Base-by-base conservation (phyloP, 2,329 filamentous ascomycete genomes). In the Talaromyces sp. region DNA sequence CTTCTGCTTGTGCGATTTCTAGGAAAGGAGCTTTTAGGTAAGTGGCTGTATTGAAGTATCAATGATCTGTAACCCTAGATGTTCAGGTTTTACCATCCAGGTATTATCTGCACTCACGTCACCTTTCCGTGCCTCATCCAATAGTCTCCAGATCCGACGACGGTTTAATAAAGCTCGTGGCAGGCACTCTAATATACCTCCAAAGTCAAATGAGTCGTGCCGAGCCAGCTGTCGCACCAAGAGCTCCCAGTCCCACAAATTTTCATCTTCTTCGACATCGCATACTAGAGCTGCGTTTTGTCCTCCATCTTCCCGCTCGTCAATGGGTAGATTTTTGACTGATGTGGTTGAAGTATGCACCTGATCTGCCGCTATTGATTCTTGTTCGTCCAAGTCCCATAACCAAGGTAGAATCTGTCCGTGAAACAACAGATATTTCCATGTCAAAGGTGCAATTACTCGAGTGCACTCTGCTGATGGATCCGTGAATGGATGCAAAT, bases 231-330 rank as follows among this genome's bases (percentile, higher is more conserved):
- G 58, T 45, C 58, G 58, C 11, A 60, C 58, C 19, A 60, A 48
- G 8, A 60, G 43, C n/a, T 60, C 58, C 58, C 58, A 60, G 19
- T 60, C 58, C 58, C 58, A 60, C 31, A 60, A 19, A n/a, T 60
- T 43, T 60, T 60, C 39, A 22, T 60, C 39, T n/a, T 14, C 4
- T 31, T n/a, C 9, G 4, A 33, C 9, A 11, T 59, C 33, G 27
- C 14, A n/a, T 27, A 31, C 14, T 3, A 16, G 43, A 47, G 43
- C 19, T 14, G 43, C 19, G 2, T 14, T 14, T 47, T 1, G 5
- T 8, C 19, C 43, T n/a, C 41, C 22, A 27, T 7, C 27, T n/a
- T 48, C 27, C 43, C 14, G 13, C 16, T 19, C 24, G 27, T 35
- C 41, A 14, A 22, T n/a, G 39, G n/a, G 19, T 19, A 43, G 3